Evolutionary conservation across 73 alveolate genomes (phyloP), one percentile per base, ranked within the genome.

Genomic region (Tetrahymena borealis): DNA sequence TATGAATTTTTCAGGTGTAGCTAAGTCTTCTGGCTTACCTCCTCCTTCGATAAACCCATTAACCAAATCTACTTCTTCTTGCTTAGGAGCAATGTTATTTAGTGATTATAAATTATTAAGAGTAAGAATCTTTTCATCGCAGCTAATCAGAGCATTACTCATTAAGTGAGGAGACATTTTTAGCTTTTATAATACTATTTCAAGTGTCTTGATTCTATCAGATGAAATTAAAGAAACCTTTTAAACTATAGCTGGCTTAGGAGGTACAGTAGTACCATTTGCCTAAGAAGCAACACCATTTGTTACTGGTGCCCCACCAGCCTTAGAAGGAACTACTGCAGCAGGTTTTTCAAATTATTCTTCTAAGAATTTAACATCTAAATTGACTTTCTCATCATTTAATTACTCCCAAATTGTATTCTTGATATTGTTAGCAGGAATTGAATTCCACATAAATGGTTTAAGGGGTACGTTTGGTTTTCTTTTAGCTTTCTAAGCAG

Each of bases 381-480:
- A 90, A 90, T 97, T 91, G 78, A 97, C 95, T 93, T 96, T 95
- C 37, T 97, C 91, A 91, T 97, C 99, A 40, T 97, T 97, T 32
- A 96, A 79, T 77, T 91, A 94, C 40, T 94, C 96, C 96, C 98
- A 97, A 20, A 97, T 96, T 10, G 98, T 95, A 16, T 96, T 94
- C 92, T 96, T 93, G 11, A 95, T 78, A 40, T 77, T 43, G 37
- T 91, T 42, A 4, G 93, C 91, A 85, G 97, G 92, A 11, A 91
- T 92, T 40, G 94, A 91, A 15, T 95, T 91, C 98, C 99, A 97
- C 43, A 93, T 90, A 31, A 96, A 94, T 11, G 96, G 40, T 96
- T 97, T 97, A 97, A 97, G 95, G 36, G 99, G 97, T 4, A 91
- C 96, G 36, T 91, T 96, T 39, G 99, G 99, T 40, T 96, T 96